Conservation (phyloP, 768 basidiomycete species). For the Pleurotus ostreatus region DNA sequence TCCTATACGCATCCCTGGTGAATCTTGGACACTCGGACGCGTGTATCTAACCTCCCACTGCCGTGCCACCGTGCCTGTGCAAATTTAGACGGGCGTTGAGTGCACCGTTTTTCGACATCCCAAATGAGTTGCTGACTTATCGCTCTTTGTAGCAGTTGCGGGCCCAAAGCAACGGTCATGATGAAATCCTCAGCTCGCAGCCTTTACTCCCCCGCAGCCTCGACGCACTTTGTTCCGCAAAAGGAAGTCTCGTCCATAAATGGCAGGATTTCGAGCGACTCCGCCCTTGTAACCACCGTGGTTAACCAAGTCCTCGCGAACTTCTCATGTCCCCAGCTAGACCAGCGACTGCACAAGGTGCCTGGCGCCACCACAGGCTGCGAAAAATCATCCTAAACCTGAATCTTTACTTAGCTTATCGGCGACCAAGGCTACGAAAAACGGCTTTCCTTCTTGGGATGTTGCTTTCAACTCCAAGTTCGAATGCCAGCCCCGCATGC, state of each 20-base stretch:
- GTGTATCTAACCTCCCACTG: too few species aligned
- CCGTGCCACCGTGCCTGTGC: too few species aligned
- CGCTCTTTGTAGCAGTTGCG: not conserved
- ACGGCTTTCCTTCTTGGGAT: conserved; percentile 5
- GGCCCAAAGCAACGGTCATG: conserved; percentile 1
- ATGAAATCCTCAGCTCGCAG: not conserved
- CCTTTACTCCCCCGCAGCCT: not conserved
- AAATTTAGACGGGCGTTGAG: too few species aligned
- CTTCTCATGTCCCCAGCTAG: not conserved
- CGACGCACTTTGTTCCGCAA: not conserved
- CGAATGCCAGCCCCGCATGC: not conserved
- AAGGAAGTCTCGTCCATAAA: conserved; percentile 5
- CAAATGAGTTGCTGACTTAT: not conserved
- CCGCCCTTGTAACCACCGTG: not conserved
- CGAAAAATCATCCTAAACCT: not conserved
- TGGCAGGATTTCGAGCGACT: conserved; percentile 2
- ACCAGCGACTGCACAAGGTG: not conserved
- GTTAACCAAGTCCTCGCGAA: not conserved
- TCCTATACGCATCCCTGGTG: too few species aligned
- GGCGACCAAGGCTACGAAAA: not conserved
- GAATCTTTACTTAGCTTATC: not conserved
- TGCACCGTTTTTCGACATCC: not conserved
- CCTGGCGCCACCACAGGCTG: not conserved
- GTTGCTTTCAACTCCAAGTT: conserved; percentile 2
- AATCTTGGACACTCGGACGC: too few species aligned